Evolutionary conservation across 495 filamentous ascomycete species (phyloP).

Genomic region (Penicillium herquei): DNA sequence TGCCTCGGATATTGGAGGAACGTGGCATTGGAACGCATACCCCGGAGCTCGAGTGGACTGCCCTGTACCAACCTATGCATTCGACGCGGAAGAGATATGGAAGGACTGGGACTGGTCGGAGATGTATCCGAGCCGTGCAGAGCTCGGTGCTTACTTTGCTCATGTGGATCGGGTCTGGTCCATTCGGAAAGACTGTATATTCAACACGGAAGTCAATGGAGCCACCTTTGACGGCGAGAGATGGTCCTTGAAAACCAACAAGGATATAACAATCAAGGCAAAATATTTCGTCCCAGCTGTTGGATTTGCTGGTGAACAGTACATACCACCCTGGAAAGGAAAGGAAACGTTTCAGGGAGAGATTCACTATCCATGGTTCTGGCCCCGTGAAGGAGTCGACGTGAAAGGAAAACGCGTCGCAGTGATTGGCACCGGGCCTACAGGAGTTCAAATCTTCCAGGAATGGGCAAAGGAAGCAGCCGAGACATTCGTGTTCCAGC

Average conservation of each 20-base stretch:
- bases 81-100: slow-evolving; percentile 49
- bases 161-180: slow-evolving; percentile 51
- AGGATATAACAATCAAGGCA: slow-evolving; percentile 43
- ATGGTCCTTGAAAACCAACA: slow-evolving; percentile 50
- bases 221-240: slow-evolving; percentile 40
- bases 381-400: slow-evolving; percentile 52
- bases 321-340: slow-evolving; percentile 50
- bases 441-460: slow-evolving; percentile 58
- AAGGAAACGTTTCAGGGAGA: slow-evolving; percentile 52
- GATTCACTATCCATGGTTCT: slow-evolving; percentile 57
- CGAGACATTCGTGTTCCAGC: slow-evolving; percentile 48
- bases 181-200: slow-evolving; percentile 51
- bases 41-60: slow-evolving; percentile 50
- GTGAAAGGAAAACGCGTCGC: slow-evolving; percentile 50
- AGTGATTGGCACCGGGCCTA: slow-evolving; percentile 60
- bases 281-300: slow-evolving; percentile 50
- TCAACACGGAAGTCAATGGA: slow-evolving; percentile 45
- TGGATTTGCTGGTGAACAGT: slow-evolving; percentile 32
- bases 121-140: slow-evolving; percentile 49
- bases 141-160: slow-evolving; percentile 56
- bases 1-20: slow-evolving; percentile 44
- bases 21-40: slow-evolving; percentile 53
- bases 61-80: slow-evolving; percentile 49
- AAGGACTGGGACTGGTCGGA: slow-evolving; percentile 53
- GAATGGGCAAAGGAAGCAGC: slow-evolving; percentile 41